Evolutionary conservation across 176 grass and related monocot genomes (phyloP), one percentile per base, ranked within the genome.

Genomic region (Aechmea fasciata): DNA sequence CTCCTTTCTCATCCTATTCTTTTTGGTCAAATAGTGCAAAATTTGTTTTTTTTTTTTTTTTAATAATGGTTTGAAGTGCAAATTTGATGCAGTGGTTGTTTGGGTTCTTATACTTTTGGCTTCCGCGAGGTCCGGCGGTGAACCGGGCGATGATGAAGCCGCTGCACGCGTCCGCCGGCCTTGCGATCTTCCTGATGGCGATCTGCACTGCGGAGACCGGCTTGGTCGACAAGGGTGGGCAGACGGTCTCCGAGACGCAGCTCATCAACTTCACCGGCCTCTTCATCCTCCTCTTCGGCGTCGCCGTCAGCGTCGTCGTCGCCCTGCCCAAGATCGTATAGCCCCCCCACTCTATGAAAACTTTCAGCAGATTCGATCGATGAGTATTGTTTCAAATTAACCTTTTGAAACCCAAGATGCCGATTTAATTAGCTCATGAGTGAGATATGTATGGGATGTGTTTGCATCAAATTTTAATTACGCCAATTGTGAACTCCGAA

Each of bases 181-280:
- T 99, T 1, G 80, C 66, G 11, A 81, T 99, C 71, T 93, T 97
- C 76, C 67, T 99, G 48, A 83, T 99, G 6, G 88, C 84, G 13
- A 55, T 99, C 11, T 99, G 89, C 89, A 82, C 86, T 0, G 89
- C 94, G 2, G 52, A 93, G 82, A 99, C 89, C 3, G 89, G 94
- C 9, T 73, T 93, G 57, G 79, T 99, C 6, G 25, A 99, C 79
- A 90, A 87, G 87, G 87, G 87, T 69, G 65, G 63, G 14, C 24
- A 9, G 25, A 78, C 86, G 3, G 74, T 57, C 2, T 22, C 74
- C 14, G 94, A 97, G 83, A 48, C 75, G 50, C 85, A 75, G 64
- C 66, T 99, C 70, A 82, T 99, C 78, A 99, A 99, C 55, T 88
- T 85, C 74, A 90, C 86, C 1, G 94, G 94, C 2, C 51, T 93